These are phyloP conservation scores for Melaleuca alternifolia DNA, from an alignment of 345 rosid genomes.

Conservation along the genomic window DNA sequence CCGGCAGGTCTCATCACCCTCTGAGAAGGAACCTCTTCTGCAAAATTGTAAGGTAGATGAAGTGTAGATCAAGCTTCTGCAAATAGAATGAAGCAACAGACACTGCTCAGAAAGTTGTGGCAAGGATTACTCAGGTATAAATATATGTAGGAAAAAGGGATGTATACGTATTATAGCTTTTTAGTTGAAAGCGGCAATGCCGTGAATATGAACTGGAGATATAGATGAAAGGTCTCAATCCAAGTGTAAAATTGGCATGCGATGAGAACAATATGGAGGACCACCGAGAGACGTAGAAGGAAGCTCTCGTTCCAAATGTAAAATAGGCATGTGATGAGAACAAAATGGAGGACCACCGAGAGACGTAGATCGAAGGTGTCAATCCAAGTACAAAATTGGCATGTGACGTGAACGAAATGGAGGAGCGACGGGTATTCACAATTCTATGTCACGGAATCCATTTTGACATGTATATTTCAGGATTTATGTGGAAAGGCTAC, in stretches of 20 bases:
- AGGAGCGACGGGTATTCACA: background rate
- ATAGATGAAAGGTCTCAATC: background rate
- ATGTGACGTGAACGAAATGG: background rate
- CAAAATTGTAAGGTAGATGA: conserved; percentile 34
- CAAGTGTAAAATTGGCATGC: background rate
- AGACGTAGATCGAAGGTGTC: background rate
- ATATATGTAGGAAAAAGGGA: background rate
- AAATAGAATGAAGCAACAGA: background rate
- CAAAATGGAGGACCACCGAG: background rate
- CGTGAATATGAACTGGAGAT: background rate
- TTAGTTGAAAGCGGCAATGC: background rate
- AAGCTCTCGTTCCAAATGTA: background rate
- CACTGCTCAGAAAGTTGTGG: background rate
- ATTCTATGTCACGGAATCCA: background rate
- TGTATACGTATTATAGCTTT: background rate
- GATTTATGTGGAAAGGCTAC: background rate
- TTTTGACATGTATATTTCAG: background rate
- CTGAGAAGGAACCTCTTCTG: conserved; percentile 49
- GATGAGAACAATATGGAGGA: background rate
- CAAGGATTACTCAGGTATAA: background rate
- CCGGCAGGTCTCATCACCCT: conserved; percentile 4
- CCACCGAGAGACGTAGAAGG: background rate
- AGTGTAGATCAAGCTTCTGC: conserved; percentile 1
- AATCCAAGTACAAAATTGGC: background rate
- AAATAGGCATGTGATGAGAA: background rate